Base-by-base conservation (phyloP, 306 rosid species). In the Hylodesmum podocarpum region DNA sequence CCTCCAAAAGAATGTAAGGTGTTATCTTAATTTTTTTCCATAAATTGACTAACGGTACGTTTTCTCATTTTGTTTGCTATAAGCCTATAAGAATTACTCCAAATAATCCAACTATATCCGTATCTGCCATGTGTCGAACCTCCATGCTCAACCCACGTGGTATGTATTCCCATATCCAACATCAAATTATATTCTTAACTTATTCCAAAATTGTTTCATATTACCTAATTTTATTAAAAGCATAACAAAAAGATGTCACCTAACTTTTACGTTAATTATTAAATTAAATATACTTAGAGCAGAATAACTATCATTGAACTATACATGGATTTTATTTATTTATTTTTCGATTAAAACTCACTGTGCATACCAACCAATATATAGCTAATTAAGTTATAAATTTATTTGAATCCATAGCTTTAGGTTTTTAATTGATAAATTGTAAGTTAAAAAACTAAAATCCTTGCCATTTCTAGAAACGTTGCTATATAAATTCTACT, bases 131-230 rank as follows among this genome's bases (percentile, higher is more conserved):
- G 31, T 29, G 64, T 51, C 69, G n/a, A 18, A 24, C 28, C 24
- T n/a, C 33, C 51, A 44, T 54, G 24, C 82, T 37, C 58, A 37
- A 29, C 75, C 76, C 81, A 76, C 82, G 75, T 50, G 75, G 31
- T 78, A 66, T 21, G 43, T 47, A 63, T 46, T 29, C 81, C 41
- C 58, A 61, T 47, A 80, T 80, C 86, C 70, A 36, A 8, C 16
- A 40, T 24, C 24, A 41, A 66, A 66, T 53, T 53, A 66, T 0
- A 66, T 66, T 66, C 72, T 41, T 24, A 24, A 66, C 8, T 21
- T 66, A 41, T 24, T 41, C 54, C 72, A 40, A 66, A n/a, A 37
- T 1, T 6, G 13, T 64, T 61, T 16, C 31, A 61, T 51, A 8
- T 21, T 51, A 18, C 25, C n/a, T 14, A n/a, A n/a, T n/a, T 15